A percentile compares a stretch with the other conserved stretches of the same genome.
Conservation (phyloP, 2,329 filamentous ascomycete genomes). For the Fusarium zealandicum region DNA sequence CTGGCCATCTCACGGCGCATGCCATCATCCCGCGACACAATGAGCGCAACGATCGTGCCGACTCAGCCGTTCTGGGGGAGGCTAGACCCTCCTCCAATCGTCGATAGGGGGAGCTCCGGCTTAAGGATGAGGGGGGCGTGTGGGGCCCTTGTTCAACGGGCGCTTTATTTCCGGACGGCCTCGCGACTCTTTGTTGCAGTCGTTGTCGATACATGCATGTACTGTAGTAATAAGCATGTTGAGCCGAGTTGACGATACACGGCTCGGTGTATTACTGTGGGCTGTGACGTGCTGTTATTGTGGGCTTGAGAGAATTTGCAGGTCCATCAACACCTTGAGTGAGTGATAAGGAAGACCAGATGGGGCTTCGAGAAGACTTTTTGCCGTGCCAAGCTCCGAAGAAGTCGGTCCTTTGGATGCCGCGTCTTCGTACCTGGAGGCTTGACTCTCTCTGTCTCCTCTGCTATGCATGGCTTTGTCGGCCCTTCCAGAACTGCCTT, state of each 20-base stretch:
- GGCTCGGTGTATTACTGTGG: slow-evolving; percentile 11
- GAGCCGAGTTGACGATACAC: not conserved
- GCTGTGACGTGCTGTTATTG: slow-evolving; percentile 3
- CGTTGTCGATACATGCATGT: not conserved
- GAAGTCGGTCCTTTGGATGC: slow-evolving; percentile 25
- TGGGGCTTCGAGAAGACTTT: slow-evolving; percentile 33
- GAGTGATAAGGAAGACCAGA: slow-evolving; percentile 9
- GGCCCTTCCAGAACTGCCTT: slow-evolving; percentile 8
- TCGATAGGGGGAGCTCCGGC: not conserved
- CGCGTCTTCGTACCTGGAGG: not conserved
- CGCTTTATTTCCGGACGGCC: slow-evolving; percentile 24
- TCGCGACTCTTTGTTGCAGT: not conserved
- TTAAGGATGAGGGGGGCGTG: slow-evolving; percentile 18
- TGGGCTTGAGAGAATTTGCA: slow-evolving; percentile 9
- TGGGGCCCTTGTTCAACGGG: slow-evolving; percentile 16
- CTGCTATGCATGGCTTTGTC: too few species aligned
- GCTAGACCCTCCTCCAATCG: slow-evolving; percentile 1
- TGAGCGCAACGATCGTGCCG: slow-evolving; percentile 40
- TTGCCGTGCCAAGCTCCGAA: slow-evolving; percentile 35
- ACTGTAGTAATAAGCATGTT: not conserved
- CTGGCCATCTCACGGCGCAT: slow-evolving; percentile 39
- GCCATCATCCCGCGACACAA: slow-evolving; percentile 39
- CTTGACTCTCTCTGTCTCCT: too few species aligned
- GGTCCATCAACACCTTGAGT: not conserved
- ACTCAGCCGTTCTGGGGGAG: slow-evolving; percentile 40